Base-by-base conservation (phyloP, 192 early-diverging fungal genomes). In the Mortierella claussenii region DNA sequence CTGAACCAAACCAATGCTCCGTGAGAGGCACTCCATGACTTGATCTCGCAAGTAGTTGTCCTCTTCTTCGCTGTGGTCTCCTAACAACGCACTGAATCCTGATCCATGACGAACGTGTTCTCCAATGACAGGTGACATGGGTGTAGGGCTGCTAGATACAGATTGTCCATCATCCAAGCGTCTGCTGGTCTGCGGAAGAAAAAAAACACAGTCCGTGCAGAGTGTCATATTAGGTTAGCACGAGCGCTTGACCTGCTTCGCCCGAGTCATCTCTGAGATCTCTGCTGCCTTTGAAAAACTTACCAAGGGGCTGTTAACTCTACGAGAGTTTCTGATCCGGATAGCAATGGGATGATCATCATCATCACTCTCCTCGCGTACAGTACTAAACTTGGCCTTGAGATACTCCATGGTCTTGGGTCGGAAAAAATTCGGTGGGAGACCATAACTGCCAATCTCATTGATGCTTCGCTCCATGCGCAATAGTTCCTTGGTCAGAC, bases 391-490 rank as follows among this genome's bases (percentile, higher is more conserved):
- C 58, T 86, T 86, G 10, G 78, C 51, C 46, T 85, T 69, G 53
- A 89, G 78, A 30, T 87, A 78, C 46, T 89, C 86, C 81, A 89
- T 79, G 11, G 82, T 79, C 27, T 81, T 82, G 2, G 81, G 79
- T 4, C 61, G 60, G 73, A 86, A 88, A 50, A 88, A 87, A 50
- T 82, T 65, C 12, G 64, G 58, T 5, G 90, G 88, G 8, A 92
- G 78, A 21, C 80, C 80, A 62, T 79, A 80, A 43, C 86, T 87
- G 0, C 85, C 82, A 27, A 94, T 84, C 32, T 93, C 91, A 68
- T 92, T 91, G n/a, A 95, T 89, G 8, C 85, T 83, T 34, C 91
- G 88, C 68, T 99, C 95, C 52, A 96, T 89, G 27, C 89, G 85
- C 46, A 98, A 83, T 2, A 98, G 85, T 60, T 97, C 95, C 50